A percentile compares a stretch with the other conserved stretches of the same genome.
Evolutionary conservation across 2,329 filamentous ascomycete genomes (phyloP).

Genomic region (Drechslerella coelobrocha): DNA sequence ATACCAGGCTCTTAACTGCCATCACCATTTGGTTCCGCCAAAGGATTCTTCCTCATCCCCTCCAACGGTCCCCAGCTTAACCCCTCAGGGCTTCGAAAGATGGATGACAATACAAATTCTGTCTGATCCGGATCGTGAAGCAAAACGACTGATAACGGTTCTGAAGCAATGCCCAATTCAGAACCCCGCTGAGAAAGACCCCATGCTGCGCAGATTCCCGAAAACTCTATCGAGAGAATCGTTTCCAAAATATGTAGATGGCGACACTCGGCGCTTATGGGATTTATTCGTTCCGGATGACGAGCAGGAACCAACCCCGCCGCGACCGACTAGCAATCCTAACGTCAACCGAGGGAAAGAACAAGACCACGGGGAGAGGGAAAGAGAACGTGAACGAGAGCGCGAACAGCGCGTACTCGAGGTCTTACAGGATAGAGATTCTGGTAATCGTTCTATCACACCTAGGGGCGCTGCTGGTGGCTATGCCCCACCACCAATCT

Average conservation of each 20-base stretch:
- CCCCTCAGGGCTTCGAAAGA: constrained; percentile 54
- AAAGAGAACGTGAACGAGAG: constrained; percentile 33
- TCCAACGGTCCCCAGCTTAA: constrained; percentile 53
- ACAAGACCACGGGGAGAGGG: constrained; percentile 22
- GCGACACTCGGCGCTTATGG: constrained; percentile 44
- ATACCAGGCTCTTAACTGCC: constrained; percentile 54
- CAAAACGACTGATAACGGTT: constrained; percentile 52
- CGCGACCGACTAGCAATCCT: constrained; percentile 11
- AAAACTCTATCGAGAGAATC: constrained; percentile 43
- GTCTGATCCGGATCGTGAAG: constrained; percentile 52
- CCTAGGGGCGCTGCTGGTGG: constrained; percentile 25
- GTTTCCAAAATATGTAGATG: constrained; percentile 45
- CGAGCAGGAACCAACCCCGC: constrained; percentile 17
- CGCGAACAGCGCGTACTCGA: constrained; percentile 44
- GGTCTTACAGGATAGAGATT: constrained; percentile 37
- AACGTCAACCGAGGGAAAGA: constrained; percentile 14
- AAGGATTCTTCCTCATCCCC: constrained; percentile 46
- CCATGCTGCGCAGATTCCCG: constrained; percentile 41
- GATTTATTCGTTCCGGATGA: constrained; percentile 47
- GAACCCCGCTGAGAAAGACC: constrained; percentile 49
- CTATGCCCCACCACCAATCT: constrained; percentile 29
- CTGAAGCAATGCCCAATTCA: constrained; percentile 52
- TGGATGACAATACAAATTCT: constrained; percentile 56
- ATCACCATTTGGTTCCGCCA: constrained; percentile 54
- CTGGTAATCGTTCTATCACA: constrained; percentile 31